Base-by-base conservation (phyloP, 208 protist species). In the Wallacemonas sp. region DNA sequence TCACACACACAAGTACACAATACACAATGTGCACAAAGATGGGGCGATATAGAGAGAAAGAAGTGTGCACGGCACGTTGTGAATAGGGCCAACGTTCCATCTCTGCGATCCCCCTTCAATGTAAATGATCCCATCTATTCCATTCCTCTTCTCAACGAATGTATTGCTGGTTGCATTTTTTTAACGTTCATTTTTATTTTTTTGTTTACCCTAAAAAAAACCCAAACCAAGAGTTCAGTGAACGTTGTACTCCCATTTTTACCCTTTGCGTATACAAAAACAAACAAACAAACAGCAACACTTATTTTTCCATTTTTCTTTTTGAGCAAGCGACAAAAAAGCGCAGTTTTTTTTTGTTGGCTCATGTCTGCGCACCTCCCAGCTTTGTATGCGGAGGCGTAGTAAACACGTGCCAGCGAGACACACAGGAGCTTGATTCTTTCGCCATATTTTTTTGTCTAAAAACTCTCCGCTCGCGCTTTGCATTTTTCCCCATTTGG, bases 271-370 rank as follows among this genome's bases (percentile, higher is more conserved):
- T 14, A 14, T 18, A 7, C 10, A 39, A 33, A 20, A 23, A 54
- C 4, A 7, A 48, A 22, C 20, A 33, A 20, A 48, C n/a, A 28
- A 54, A n/a, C n/a, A n/a, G n/a, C n/a, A n/a, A n/a, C n/a, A n/a
- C n/a, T n/a, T 36, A 41, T 61, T 61, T 74, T 57, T 36, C 42
- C 28, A 20, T 61, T 22, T 38, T 65, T 72, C 31, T 71, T 48
- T 46, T 55, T 65, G 57, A 36, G 26, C 42, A 45, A 38, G 36
- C 49, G 20, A 29, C 18, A n/a, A n/a, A n/a, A n/a, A n/a, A n/a
- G n/a, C n/a, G n/a, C 12, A 22, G 5, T 50, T 1, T 25, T 50
- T 49, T 50, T 26, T 50, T 50, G 7, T 50, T 50, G n/a, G 0
- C n/a, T 25, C 44, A 50, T 22, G 7, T 50, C n/a, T 14, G 38